Evolutionary conservation across 2,329 filamentous ascomycete genomes (phyloP), one percentile per base, ranked within the genome.

Genomic region (Penicillium verrucosum): DNA sequence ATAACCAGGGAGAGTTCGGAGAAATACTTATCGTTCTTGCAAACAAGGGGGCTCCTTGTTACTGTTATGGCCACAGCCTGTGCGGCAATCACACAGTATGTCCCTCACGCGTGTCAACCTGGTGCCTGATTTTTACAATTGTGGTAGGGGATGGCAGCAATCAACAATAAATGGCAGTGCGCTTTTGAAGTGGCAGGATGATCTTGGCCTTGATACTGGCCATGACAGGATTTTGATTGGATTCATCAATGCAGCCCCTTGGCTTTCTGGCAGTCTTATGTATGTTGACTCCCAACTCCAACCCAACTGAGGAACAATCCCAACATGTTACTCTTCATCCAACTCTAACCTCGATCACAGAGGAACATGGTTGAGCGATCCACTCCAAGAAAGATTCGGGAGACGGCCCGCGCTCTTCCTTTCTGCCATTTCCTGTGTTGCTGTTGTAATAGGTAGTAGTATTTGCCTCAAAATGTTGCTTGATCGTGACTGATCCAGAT

Each of bases 351-450:
- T 29, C 2, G 5, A 36, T 1, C 8, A 18, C n/a, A 50, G 47
- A 50, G 47, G 47, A 10, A 41, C 47, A 10, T 67, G 65, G 65
- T 23, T 66, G 9, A 66, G 63, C 30, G 65, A 66, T 41, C 65
- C 62, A 18, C 25, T 67, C 5, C 64, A 66, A 27, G 61, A 65
- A 25, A 45, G 8, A 11, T 61, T 42, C 49, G 65, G 65, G 14
- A 48, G 75, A 30, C 69, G 74, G 3, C 71, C 70, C 2, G 72
- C 72, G 0, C 75, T 78, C 25, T 75, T 77, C 54, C 34, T 77
- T 56, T 67, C 69, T 7, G 74, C 72, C 2, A 50, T 77, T 2
- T 69, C 71, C 25, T 50, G 47, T 16, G 36, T 50, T 11, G 47
- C 29, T 32, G 25, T 38, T 50, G 47, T 50, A 18, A 41, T 50